Conservation (phyloP, 768 basidiomycete genomes). For the Tulasnella sp. region DNA sequence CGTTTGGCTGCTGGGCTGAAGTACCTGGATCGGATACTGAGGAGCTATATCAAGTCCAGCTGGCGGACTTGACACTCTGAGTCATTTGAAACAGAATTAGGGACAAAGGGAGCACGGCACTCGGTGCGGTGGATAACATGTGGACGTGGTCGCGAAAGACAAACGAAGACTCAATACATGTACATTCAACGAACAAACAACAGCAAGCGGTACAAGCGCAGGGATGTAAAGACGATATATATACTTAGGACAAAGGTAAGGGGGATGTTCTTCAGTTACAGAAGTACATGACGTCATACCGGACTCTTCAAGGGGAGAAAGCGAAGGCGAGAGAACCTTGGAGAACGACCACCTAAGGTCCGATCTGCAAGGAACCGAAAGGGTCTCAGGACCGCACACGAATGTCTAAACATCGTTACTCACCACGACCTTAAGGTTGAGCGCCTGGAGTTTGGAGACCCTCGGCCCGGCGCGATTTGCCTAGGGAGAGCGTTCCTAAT, state of each 20-base stretch:
- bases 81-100: neutral
- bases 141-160: neutral
- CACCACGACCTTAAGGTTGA: neutral
- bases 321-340: neutral
- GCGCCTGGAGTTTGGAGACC: neutral
- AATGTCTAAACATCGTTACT: neutral
- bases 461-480: neutral
- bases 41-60: too few species aligned
- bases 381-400: neutral
- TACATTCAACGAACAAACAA: neutral
- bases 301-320: neutral
- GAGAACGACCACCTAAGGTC: neutral
- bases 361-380: neutral
- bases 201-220: neutral
- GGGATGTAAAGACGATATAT: neutral
- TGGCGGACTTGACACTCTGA: neutral
- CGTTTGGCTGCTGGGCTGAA: too few species aligned
- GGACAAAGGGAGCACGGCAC: neutral
- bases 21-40: too few species aligned
- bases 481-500: neutral
- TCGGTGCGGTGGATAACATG: neutral
- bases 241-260: neutral
- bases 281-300: neutral
- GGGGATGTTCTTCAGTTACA: neutral
- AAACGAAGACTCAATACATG: neutral